Base-by-base conservation (phyloP, 2,329 filamentous ascomycete species). In the Capronia americana region DNA sequence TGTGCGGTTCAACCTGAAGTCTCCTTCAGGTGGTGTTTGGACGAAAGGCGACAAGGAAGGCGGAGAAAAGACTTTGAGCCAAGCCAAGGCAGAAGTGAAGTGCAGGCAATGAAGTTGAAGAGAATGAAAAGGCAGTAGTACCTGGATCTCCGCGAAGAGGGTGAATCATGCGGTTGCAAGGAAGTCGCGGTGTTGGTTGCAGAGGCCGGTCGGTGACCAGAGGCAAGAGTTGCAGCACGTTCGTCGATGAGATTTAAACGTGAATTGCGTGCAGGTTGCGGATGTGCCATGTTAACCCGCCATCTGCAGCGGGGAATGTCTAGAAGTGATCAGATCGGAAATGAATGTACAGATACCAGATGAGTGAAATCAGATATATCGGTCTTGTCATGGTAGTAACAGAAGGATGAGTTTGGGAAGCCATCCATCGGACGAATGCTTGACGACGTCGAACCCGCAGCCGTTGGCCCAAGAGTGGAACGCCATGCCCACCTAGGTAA, bases 101-200 rank as follows among this genome's bases (percentile, higher is more conserved):
- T 62, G 59, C 59, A 66, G 61, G 63, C 66, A 51, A 48, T 59
- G 34, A 14, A 48, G 56, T 26, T 54, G 53, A 68, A 62, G 66
- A 59, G 62, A 66, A 54, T 46, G 38, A 26, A 51, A 51, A 51
- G 48, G 48, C 7, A 26, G 57, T 53, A 65, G 63, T 69, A 66
- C 63, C 64, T 66, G 56, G 61, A 57, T 66, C 55, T 59, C 59
- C 41, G 61, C 58, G 64, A 65, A 64, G 72, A 73, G 67, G 74
- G 57, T 73, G 71, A 68, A 69, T 72, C 73, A 72, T 73, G 61
- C 73, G 70, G 65, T 67, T 71, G 70, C 71, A 73, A 71, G 72
- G 74, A 72, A 74, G 58, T 61, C 48, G 48, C 58, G 30, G 20
- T 34, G 44, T 17, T 23, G 26, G 58, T 61, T 46, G n/a, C 46